Conservation (phyloP, 2,329 filamentous ascomycete genomes). For the Diaporthe humulicola region DNA sequence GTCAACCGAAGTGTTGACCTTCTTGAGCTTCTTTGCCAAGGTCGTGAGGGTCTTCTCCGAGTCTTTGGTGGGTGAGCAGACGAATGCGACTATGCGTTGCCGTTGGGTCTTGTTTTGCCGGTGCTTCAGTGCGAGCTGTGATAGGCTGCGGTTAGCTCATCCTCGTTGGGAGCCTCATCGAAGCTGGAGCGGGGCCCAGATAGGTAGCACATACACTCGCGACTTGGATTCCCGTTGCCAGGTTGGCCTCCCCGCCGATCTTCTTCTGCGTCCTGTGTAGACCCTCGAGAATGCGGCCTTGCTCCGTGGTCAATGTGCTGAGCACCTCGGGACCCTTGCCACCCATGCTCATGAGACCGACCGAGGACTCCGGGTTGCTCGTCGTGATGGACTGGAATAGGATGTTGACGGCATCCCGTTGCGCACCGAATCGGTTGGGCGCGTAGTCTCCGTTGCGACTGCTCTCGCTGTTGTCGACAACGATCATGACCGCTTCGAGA, state of each 20-base stretch:
- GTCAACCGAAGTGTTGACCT: constrained; percentile 93
- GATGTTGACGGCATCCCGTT: constrained; percentile 93
- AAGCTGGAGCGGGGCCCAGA: background rate
- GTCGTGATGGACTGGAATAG: constrained; percentile 97
- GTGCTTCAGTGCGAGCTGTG: constrained; percentile 93
- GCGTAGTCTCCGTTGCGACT: constrained; percentile 95
- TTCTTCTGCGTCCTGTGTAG: constrained; percentile 90
- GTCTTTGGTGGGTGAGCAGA: constrained; percentile 92
- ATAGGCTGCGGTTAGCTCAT: background rate
- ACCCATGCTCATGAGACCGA: constrained; percentile 99
- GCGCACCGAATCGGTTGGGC: constrained; percentile 95
- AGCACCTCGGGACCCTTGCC: constrained; percentile 97
- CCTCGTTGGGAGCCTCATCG: constrained; percentile 42
- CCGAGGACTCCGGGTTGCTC: constrained; percentile 95
- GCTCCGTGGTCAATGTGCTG: constrained; percentile 95
- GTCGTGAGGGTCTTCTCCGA: constrained; percentile 89
- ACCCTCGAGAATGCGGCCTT: constrained; percentile 93
- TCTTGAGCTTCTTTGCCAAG: constrained; percentile 99
- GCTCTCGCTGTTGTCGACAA: constrained; percentile 99
- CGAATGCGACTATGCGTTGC: constrained; percentile 96
- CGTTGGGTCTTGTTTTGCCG: constrained; percentile 97
- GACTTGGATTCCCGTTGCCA: constrained; percentile 95
- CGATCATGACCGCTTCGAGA: constrained; percentile 99
- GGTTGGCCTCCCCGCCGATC: constrained; percentile 88
- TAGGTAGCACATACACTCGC: constrained; percentile 77